Evolutionary conservation across 139 green algal genomes (phyloP).

Genomic region (Edaphochlamys debaryana): DNA sequence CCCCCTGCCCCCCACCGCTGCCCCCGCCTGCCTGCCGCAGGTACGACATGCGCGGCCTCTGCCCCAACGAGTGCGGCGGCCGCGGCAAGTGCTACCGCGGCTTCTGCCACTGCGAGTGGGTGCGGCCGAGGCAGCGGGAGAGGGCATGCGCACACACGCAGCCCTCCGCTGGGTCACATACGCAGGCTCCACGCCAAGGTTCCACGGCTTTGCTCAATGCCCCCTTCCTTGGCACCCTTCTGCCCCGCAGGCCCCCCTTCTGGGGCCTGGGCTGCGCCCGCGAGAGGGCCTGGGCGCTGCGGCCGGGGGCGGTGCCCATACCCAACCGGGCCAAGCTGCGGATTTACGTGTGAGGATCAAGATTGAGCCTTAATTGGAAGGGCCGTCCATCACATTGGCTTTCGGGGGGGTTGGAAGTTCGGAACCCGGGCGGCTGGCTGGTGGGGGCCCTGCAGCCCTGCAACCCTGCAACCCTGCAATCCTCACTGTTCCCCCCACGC

Average conservation of each 20-base stretch:
- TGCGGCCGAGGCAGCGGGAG: not conserved
- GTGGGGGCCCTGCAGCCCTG: no score
- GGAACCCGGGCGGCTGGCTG: no score
- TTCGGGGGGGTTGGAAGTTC: no score
- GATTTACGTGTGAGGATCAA: slow-evolving; percentile 38
- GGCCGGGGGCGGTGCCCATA: not conserved
- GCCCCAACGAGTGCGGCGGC: slow-evolving; percentile 40
- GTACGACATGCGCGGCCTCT: slow-evolving; percentile 16
- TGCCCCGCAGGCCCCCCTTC: slow-evolving; percentile 5
- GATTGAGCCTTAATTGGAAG: no score
- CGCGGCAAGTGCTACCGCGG: slow-evolving; percentile 47
- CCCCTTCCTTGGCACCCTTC: not conserved
- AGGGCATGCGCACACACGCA: no score
- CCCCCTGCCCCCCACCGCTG: not conserved
- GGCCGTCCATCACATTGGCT: no score
- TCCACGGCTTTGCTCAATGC: not conserved
- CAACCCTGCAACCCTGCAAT: no score
- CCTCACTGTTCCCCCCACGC: no score
- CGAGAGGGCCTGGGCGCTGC: slow-evolving; percentile 14
- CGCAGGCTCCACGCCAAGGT: not conserved
- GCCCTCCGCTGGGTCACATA: no score
- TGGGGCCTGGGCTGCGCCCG: slow-evolving; percentile 49
- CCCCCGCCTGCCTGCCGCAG: not conserved
- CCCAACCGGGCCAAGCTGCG: slow-evolving; percentile 24
- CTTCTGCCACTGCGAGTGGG: slow-evolving; percentile 55